phyloP scores from a whole-genome alignment of 2,329 filamentous ascomycete species.

The Beauveria brongniartii region DNA sequence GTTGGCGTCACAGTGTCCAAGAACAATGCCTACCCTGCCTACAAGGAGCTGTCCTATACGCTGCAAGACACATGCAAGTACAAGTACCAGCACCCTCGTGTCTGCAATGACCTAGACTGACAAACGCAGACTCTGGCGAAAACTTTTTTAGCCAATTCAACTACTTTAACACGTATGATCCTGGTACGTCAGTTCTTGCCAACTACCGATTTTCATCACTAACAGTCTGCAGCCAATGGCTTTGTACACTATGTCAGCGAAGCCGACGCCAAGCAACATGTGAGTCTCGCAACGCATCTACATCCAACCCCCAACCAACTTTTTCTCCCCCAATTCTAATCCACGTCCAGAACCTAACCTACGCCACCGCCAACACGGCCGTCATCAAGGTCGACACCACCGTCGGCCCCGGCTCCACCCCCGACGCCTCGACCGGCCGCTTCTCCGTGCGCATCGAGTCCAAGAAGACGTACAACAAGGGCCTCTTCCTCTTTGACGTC shows the following conservation, averaged over 20 bases:
- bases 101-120: neutral
- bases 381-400: constrained; percentile 54
- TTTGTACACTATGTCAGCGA: constrained; percentile 47
- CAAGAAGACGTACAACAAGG: constrained; percentile 49
- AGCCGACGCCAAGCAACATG: constrained; percentile 32
- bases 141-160: constrained; percentile 48
- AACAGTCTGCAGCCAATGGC: constrained; percentile 28
- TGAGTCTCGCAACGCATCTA: constrained; percentile 21
- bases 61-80: constrained; percentile 41
- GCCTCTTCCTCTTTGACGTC: constrained; percentile 61
- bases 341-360: constrained; percentile 50
- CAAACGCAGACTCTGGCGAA: constrained; percentile 38
- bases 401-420: constrained; percentile 37
- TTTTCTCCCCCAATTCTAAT: neutral
- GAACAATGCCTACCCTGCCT: constrained; percentile 39
- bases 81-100: constrained; percentile 17
- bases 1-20: constrained; percentile 33
- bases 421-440: constrained; percentile 49
- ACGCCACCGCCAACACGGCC: constrained; percentile 43
- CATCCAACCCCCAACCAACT: neutral
- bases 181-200: constrained; percentile 23
- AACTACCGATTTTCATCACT: neutral
- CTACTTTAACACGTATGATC: constrained; percentile 44
- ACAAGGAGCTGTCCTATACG: constrained; percentile 37
- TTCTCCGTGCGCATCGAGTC: constrained; percentile 57